phyloP scores from a whole-genome alignment of 306 rosid genomes.

The Lagenaria siceraria region DNA sequence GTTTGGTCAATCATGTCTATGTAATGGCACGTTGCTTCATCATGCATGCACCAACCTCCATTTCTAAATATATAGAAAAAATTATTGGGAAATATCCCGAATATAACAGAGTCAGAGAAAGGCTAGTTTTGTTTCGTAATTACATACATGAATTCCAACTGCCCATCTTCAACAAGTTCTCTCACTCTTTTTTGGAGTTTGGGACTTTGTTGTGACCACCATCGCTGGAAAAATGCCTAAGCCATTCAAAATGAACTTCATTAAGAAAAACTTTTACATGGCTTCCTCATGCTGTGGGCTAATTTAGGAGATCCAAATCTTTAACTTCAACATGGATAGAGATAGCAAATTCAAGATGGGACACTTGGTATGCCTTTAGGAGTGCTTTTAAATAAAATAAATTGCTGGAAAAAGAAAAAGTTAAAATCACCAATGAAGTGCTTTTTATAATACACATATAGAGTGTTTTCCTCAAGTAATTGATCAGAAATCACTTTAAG shows the following conservation, averaged over 20 bases:
- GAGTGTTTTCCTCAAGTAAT: neutral
- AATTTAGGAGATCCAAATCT: neutral
- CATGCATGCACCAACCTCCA: conserved; percentile 99
- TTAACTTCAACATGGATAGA: neutral
- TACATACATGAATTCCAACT: conserved; percentile 61
- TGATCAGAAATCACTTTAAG: neutral
- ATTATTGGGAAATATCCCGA: neutral
- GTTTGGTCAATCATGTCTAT: conserved; percentile 97
- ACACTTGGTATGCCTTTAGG: neutral
- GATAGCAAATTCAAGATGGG: neutral
- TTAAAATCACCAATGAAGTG: neutral
- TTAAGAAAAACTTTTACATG: neutral
- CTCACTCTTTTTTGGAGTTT: conserved; percentile 41
- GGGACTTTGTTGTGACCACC: conserved; percentile 69
- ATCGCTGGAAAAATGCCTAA: conserved; percentile 69
- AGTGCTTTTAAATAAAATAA: neutral
- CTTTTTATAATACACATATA: neutral
- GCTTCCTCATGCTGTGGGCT: neutral
- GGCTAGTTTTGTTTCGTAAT: neutral
- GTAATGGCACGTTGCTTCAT: conserved; percentile 75
- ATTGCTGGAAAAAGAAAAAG: neutral
- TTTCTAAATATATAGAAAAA: conserved; percentile 31
- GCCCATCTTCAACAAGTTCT: conserved; percentile 51
- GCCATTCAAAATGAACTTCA: neutral
- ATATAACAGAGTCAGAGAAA: neutral